phyloP scores from a whole-genome alignment of 257 asterid genomes.

The Leonotis leonurus region DNA sequence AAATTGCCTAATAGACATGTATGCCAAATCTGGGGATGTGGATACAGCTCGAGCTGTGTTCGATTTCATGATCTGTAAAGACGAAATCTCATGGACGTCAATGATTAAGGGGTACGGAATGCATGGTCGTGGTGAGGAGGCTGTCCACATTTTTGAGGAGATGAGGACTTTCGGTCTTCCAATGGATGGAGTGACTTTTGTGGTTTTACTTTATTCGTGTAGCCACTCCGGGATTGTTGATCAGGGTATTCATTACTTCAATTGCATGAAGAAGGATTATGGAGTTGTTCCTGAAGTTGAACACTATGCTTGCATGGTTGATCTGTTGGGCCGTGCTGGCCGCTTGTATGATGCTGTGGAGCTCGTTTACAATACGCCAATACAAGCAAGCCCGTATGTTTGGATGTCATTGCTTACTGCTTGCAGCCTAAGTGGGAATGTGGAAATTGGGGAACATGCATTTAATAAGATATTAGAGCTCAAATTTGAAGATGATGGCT shows the following conservation, averaged over 20 bases:
- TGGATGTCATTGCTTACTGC: slow-evolving; percentile 84
- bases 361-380: slow-evolving; percentile 54
- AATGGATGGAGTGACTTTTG: slow-evolving; percentile 70
- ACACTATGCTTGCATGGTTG: slow-evolving; percentile 86
- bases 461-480: slow-evolving; percentile 47
- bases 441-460: slow-evolving; percentile 75
- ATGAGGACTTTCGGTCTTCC: slow-evolving; percentile 45
- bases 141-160: slow-evolving; percentile 45
- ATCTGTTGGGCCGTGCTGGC: slow-evolving; percentile 85
- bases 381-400: slow-evolving; percentile 56
- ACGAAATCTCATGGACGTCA: slow-evolving; percentile 77
- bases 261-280: slow-evolving; percentile 48
- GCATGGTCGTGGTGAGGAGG: slow-evolving; percentile 84
- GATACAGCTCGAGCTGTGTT: slow-evolving; percentile 65
- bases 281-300: slow-evolving; percentile 62
- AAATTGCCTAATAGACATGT: slow-evolving; percentile 89
- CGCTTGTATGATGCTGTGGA: slow-evolving; percentile 66
- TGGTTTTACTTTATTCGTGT: slow-evolving; percentile 81
- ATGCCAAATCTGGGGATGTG: slow-evolving; percentile 80
- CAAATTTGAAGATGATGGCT: slow-evolving; percentile 74
- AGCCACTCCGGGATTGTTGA: slow-evolving; percentile 93
- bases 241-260: slow-evolving; percentile 55
- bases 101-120: slow-evolving; percentile 85
- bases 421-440: slow-evolving; percentile 79
- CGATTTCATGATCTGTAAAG: slow-evolving; percentile 48